Evolutionary conservation across 306 rosid species (phyloP).

Genomic region (Delonix regia): DNA sequence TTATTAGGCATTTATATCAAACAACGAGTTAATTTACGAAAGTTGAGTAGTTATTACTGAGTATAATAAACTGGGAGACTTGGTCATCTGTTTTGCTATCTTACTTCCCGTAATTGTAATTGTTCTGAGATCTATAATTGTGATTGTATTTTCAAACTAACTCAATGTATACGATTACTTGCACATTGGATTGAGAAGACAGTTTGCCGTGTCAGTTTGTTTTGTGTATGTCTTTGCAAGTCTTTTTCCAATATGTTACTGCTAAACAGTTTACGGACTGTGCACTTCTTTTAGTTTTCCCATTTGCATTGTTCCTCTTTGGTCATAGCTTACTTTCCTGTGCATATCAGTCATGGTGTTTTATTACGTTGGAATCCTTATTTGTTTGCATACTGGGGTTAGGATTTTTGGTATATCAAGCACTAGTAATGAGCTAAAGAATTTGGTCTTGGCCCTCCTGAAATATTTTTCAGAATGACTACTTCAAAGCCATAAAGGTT

Average conservation of each 20-base stretch:
- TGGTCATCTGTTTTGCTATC: neutral
- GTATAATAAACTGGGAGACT: neutral
- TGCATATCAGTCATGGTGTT: neutral
- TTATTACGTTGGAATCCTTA: neutral
- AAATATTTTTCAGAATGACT: neutral
- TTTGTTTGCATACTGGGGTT: neutral
- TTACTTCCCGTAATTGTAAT: slow-evolving; percentile 14
- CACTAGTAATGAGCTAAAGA: neutral
- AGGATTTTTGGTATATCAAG: neutral
- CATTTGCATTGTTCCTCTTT: neutral
- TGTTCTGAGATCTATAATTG: slow-evolving; percentile 38
- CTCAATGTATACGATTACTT: slow-evolving; percentile 21
- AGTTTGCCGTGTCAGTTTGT: slow-evolving; percentile 6
- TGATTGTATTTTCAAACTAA: slow-evolving; percentile 1
- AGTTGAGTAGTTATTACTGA: slow-evolving; percentile 2
- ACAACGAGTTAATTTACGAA: neutral
- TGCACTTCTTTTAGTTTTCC: neutral
- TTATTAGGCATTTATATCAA: neutral
- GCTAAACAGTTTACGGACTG: neutral
- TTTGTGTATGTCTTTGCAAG: neutral
- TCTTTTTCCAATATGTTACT: neutral
- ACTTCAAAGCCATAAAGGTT: neutral
- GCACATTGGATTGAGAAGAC: slow-evolving; percentile 24
- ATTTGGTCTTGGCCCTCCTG: neutral
- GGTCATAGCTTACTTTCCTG: neutral